Evolutionary conservation across 371 early-diverging fungal genomes (phyloP), one percentile per base, ranked within the genome.

Genomic region (Umbelopsis sp.): DNA sequence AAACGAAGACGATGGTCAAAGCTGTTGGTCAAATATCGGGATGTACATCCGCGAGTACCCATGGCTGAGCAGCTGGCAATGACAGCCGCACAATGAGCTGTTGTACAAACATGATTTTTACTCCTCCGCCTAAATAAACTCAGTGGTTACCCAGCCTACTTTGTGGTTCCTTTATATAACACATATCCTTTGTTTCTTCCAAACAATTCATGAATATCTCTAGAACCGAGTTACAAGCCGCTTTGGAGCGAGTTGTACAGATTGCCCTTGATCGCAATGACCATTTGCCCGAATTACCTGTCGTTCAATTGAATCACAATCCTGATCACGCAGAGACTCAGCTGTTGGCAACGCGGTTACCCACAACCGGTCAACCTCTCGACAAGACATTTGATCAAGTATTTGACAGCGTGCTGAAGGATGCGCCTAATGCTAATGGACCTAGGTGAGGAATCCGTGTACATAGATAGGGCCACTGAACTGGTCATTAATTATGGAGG

Each of bases 221-320:
- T 0, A 11, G 35, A 57, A 18, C 12, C 22, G 57, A 57, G 3
- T 16, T 57, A 3, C 35, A 57, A 35, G 35, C 8, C 7, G 57
- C 57, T 4, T n/a, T 57, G 29, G 57, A 57, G 16, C 37, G 35
- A 11, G 29, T 57, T 37, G 35, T 57, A 11, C 35, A 57, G 35
- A 11, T 57, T 16, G 57, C 57, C 8, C 57, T 57, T 29, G 16
- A 57, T 35, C 29, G 57, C 29, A 29, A 57, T 14, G 57, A 57
- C 18, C 18, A 29, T 35, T 57, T 57, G 18, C n/a, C 57, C 32
- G 57, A 57, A 4, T 8, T 35, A 18, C 37, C 57, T 35, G 57
- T 57, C 3, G 57, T 57, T 18, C 29, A 57, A n/a, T 1, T 57
- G 35, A 57, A 57, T 57, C 35, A 32, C 8, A 29, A 35, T 57